Conservation (phyloP, 2,329 filamentous ascomycete species). For the Emericellopsis atlantica region DNA sequence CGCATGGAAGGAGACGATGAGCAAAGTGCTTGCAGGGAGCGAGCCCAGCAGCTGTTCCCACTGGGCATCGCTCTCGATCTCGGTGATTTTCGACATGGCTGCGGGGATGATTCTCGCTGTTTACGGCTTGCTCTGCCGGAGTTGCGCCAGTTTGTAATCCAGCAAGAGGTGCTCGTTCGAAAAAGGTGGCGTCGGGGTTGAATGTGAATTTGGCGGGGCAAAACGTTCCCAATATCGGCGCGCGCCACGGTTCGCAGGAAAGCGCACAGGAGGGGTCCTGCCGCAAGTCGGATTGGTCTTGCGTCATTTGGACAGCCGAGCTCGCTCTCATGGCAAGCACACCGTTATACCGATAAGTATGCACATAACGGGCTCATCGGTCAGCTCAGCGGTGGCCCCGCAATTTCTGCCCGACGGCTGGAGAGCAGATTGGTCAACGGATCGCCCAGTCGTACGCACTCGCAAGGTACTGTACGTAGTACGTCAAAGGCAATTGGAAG, state of each 20-base stretch:
- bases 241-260: too few relatives aligned
- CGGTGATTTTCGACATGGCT: constrained; percentile 63
- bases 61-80: constrained; percentile 60
- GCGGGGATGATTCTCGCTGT: background rate
- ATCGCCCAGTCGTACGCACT: background rate
- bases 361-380: background rate
- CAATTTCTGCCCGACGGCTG: background rate
- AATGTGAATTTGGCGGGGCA: too few relatives aligned
- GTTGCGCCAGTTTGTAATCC: too few relatives aligned
- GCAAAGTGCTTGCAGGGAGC: constrained; percentile 56
- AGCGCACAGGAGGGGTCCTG: background rate
- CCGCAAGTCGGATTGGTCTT: background rate
- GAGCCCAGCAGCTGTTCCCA: constrained; percentile 59
- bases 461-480: background rate
- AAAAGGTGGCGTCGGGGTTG: background rate
- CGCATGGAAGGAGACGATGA: constrained; percentile 89
- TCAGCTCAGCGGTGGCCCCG: background rate
- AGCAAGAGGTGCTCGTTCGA: background rate
- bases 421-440: background rate
- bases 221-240: too few relatives aligned
- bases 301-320: constrained; percentile 3
- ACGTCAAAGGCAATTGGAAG: too few relatives aligned
- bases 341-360: background rate
- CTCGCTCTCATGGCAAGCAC: background rate
- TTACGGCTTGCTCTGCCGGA: too few relatives aligned